Conservation (phyloP, 176 grass and related monocot genomes). For the Poa pratensis region DNA sequence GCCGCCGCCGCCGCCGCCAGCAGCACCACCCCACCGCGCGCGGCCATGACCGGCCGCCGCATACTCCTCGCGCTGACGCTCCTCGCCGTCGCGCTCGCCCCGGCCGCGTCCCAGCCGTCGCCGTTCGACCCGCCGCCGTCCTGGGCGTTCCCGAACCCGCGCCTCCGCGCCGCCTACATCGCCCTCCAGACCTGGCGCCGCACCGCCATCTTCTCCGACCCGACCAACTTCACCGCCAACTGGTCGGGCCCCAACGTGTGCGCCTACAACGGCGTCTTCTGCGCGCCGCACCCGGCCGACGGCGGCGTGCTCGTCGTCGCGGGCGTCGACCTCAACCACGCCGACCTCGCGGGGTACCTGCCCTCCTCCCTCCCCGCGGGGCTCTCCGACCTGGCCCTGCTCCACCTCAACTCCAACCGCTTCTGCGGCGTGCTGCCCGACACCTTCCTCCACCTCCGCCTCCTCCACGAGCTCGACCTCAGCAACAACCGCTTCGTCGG, state of each 20-base stretch:
- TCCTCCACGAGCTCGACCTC: constrained; percentile 73
- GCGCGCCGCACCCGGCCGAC: constrained; percentile 42
- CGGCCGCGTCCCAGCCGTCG: background rate
- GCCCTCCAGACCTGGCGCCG: constrained; percentile 62
- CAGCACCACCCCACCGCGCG: background rate
- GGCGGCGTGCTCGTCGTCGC: constrained; percentile 38
- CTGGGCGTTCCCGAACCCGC: constrained; percentile 34
- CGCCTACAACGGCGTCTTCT: constrained; percentile 60
- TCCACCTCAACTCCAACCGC: constrained; percentile 93
- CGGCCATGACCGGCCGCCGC: constrained; percentile 23
- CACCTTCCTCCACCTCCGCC: constrained; percentile 47
- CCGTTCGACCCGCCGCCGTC: constrained; percentile 24
- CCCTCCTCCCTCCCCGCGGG: constrained; percentile 29
- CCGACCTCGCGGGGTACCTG: constrained; percentile 55
- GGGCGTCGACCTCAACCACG: constrained; percentile 67
- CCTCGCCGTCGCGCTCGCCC: background rate
- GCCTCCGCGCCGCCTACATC: constrained; percentile 46
- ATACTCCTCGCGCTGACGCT: background rate
- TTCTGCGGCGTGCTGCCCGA: constrained; percentile 71
- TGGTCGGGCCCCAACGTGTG: constrained; percentile 64
- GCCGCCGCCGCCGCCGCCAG: constrained; percentile 2
- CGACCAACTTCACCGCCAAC: constrained; percentile 56
- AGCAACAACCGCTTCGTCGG: constrained; percentile 74
- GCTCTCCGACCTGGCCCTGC: constrained; percentile 65
- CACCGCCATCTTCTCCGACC: constrained; percentile 66